Evolutionary conservation across 257 asterid species (phyloP).

Genomic region (Salvia miltiorrhiza): DNA sequence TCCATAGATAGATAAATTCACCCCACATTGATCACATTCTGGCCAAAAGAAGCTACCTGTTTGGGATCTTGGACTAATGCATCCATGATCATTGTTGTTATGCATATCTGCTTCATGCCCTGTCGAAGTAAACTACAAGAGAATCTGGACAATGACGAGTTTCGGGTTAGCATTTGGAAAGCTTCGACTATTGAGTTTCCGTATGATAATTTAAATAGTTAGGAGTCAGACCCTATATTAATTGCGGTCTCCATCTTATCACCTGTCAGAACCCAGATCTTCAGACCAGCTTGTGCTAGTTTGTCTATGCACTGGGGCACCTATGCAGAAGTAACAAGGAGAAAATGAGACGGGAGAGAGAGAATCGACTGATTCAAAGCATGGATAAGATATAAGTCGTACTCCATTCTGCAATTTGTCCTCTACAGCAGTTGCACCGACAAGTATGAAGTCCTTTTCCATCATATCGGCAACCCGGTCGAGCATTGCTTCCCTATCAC

Average conservation of each 20-base stretch:
- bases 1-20: constrained; percentile 25
- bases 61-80: constrained; percentile 51
- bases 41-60: constrained; percentile 40
- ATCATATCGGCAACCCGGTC: constrained; percentile 81
- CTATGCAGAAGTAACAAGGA: constrained; percentile 37
- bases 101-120: constrained; percentile 91
- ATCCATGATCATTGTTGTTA: constrained; percentile 48
- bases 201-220: constrained; percentile 14
- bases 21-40: constrained; percentile 12
- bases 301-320: constrained; percentile 99
- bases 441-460: constrained; percentile 91
- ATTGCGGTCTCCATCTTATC: constrained; percentile 99
- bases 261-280: constrained; percentile 99
- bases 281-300: constrained; percentile 97
- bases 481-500: constrained; percentile 88
- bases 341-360: constrained; percentile 1
- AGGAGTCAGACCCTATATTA: constrained; percentile 72
- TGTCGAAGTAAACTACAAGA: constrained; percentile 98
- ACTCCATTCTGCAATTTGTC: constrained; percentile 97
- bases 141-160: constrained; percentile 47
- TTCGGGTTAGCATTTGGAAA: constrained; percentile 19
- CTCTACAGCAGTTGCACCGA: constrained; percentile 99
- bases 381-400: constrained; percentile 23
- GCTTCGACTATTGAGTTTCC: constrained; percentile 4
- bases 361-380: background rate